Base-by-base conservation (phyloP, 306 rosid species). In the Begonia masoniana region DNA sequence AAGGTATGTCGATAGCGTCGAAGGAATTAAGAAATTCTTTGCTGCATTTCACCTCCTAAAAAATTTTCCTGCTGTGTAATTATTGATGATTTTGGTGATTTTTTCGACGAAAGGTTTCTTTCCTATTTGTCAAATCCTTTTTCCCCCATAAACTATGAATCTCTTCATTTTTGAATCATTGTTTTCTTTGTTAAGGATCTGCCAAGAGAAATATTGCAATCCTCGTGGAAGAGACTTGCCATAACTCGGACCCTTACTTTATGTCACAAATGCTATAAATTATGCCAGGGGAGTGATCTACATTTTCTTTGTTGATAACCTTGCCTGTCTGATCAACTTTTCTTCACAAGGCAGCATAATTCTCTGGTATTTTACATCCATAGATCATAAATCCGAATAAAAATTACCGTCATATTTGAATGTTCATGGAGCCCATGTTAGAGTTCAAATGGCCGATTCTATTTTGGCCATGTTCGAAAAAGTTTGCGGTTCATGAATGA, bases 181-280 rank as follows among this genome's bases (percentile, higher is more conserved):
- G 10, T 43, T 39, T 24, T 3, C 26, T 4, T 41, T 21, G 52
- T 43, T 52, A 57, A 89, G 95, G 79, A 75, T 65, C 43, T 82
- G 95, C 82, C 87, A 81, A 54, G 82, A 83, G 54, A 80, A 77
- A 39, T 83, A 78, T 52, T 64, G 71, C 23, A 78, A 76, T 65
- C 72, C 78, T 15, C 87, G 96, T 0, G 96, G 94, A 31, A 73
- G 85, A 71, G 96, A 85, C 71, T 43, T 91, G 52, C 96, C 47
- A 85, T 91, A 91, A 80, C 81, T 71, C 73, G 94, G 75, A 80
- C 70, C 48, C 76, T 89, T 12, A 94, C 97, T 57, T 74, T 89
- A 61, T 80, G 97, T 64, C 77, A 75, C 61, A 80, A n/a, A 76
- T 71, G 94, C 97, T 64, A 51, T 89, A 17, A 47, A 59, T 52